Base-by-base conservation (phyloP, 768 basidiomycete species). In the Cystobasidiopsis lactophilus region DNA sequence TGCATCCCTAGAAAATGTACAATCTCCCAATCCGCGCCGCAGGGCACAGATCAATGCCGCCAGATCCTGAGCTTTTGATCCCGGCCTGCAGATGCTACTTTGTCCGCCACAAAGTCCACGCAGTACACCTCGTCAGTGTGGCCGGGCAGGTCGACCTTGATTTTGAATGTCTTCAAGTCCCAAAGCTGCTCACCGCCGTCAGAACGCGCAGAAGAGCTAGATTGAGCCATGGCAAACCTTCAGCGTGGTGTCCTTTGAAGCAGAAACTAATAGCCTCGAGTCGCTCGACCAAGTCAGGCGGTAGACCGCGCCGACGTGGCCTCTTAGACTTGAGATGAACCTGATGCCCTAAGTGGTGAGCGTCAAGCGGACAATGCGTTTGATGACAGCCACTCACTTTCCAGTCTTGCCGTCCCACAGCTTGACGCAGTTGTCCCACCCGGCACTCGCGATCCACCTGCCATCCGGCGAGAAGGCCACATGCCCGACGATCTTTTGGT, bases 71-170 rank as follows among this genome's bases (percentile, higher is more conserved):
- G 77, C 19, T 77, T 80, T 60, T 77, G 76, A 68, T 96, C 91
- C 40, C 82, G 70, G 14, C 91, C 91, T n/a, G 89, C 91, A 63
- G 85, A 91, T 58, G 93, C 86, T n/a, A 95, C 75, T 66, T 98
- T 98, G 69, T 98, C 91, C 0, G 88, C 89, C 1, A 98, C 89
- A 64, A 93, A 98, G 67, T 96, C 91, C 16, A 98, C 91, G 62
- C 91, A 95, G 68, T 95, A 96, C 33, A 98, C 89, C 66, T 98
- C 91, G 59, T 98, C 91, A 1, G 82, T 83, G 65, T 98, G 91
- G 19, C 91, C 91, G 0, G 88, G 85, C 18, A 98, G 76, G 66
- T 98, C 91, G 5, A 75, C 77, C 63, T 85, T 82, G 57, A 98
- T 77, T 68, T 98, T 96, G 67, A 84, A 85, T 5, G 86, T 95